Conservation (phyloP, 164 flowering plant genomes). For the Liquidambar formosana region DNA sequence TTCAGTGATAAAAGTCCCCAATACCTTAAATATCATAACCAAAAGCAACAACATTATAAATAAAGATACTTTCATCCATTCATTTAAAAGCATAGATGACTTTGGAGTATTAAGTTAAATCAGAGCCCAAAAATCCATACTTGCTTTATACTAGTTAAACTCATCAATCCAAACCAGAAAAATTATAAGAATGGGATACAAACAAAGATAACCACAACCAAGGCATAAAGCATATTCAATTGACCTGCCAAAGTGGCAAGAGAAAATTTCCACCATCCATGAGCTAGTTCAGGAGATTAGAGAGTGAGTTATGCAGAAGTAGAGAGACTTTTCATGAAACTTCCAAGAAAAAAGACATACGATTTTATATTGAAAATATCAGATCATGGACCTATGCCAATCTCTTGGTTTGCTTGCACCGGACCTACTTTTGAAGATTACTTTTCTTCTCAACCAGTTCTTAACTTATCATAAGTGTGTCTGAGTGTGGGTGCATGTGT, state of each 20-base stretch:
- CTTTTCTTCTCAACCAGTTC: neutral
- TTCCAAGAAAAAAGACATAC: neutral
- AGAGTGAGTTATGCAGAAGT: no score
- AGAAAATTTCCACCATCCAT: neutral
- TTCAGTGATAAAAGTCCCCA: constrained; percentile 90
- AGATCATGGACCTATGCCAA: neutral
- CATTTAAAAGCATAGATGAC: neutral
- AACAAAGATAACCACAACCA: neutral
- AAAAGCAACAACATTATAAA: neutral
- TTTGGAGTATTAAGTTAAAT: neutral
- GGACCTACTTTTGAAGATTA: neutral
- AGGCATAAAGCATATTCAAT: neutral
- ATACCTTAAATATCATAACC: constrained; percentile 43
- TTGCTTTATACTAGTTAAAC: neutral
- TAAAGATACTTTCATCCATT: constrained; percentile 1
- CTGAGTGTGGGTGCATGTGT: no score
- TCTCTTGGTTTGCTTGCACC: neutral
- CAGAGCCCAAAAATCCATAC: neutral
- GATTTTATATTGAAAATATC: neutral
- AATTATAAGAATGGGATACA: neutral
- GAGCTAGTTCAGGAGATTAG: neutral
- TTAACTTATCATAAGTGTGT: neutral
- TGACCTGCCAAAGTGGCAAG: neutral
- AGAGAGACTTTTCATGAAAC: neutral
- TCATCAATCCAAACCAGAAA: neutral